Conservation (phyloP, 495 filamentous ascomycete genomes). For the Hypoxylon lienhwacheense region DNA sequence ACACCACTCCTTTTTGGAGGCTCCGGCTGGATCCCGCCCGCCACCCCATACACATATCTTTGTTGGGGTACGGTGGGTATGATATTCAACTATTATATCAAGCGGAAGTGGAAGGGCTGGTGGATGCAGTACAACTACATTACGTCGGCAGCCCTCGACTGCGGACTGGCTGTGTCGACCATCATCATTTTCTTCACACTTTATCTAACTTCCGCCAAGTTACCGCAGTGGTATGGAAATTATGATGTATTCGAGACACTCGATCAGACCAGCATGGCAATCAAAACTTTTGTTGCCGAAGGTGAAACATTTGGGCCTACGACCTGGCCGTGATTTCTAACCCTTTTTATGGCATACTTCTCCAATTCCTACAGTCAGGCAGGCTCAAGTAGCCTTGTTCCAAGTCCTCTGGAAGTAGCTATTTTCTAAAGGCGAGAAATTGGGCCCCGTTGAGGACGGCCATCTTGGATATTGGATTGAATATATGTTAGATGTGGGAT, state of each 20-base stretch:
- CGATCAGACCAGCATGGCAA: slow-evolving; percentile 40
- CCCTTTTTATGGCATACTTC: no score
- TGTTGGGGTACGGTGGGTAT: slow-evolving; percentile 70
- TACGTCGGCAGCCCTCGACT: slow-evolving; percentile 70
- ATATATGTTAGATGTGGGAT: not conserved
- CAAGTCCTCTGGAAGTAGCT: not conserved
- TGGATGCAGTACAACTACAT: slow-evolving; percentile 82
- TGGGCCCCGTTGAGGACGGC: not conserved
- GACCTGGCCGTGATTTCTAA: slow-evolving; percentile 41
- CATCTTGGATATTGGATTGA: not conserved
- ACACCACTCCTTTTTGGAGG: slow-evolving; percentile 70
- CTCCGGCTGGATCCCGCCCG: slow-evolving; percentile 63
- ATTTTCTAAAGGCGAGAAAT: not conserved
- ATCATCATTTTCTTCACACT: slow-evolving; percentile 74
- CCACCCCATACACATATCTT: slow-evolving; percentile 66
- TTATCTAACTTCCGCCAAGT: slow-evolving; percentile 52
- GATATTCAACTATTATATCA: slow-evolving; percentile 67
- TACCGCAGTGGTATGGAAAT: slow-evolving; percentile 71
- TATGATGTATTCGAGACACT: slow-evolving; percentile 46
- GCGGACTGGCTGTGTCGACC: slow-evolving; percentile 65
- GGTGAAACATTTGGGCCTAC: slow-evolving; percentile 53
- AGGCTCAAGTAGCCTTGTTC: not conserved
- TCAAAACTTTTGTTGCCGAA: slow-evolving; percentile 39
- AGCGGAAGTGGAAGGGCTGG: slow-evolving; percentile 65
- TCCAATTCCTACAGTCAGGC: no score